Base-by-base conservation (phyloP, 257 asterid species). In the Petunia axillaris region DNA sequence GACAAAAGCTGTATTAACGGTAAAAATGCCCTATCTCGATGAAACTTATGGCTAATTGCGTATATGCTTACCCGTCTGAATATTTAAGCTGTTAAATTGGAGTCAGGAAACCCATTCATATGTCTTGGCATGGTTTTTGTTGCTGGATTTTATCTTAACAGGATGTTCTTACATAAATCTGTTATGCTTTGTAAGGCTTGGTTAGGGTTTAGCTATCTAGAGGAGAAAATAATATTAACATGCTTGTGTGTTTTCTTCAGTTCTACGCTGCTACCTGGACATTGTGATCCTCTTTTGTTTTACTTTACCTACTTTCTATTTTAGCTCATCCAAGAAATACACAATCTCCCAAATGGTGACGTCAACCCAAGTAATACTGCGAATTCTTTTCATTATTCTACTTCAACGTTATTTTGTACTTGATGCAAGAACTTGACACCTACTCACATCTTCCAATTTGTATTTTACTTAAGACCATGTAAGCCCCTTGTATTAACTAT, bases 91-190 rank as follows among this genome's bases (percentile, higher is more conserved):
- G n/a, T 71, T 25, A 71, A 25, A 71, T 48, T 71, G 60, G 41
- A 71, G 40, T 71, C 10, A 5, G 77, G 77, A 70, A 68, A 5
- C 35, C 77, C 77, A 35, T 55, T 71, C 59, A 71, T 70, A 71
- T 48, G 48, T 16, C 40, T 70, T 70, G 77, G 58, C 77, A 70
- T 25, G 77, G 59, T 70, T 9, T 46, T 46, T 63, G 25, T 43
- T 38, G 55, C 43, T 43, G 55, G 75, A 43, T 44, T 67, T 43
- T 43, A 68, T 46, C 77, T 46, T 25, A 70, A 46, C 41, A 70
- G 11, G 59, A 70, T 46, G 40, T 46, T 70, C 76, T 9, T 70
- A 46, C 41, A 70, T 68, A 44, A 70, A 70, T 70, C 15, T 46
- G 59, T 40, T 25, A 25, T 70, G 8, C 59, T 44, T 70, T 46